A percentile compares a stretch with the other conserved stretches of the same genome.
These are phyloP conservation scores for Citrus trifoliata DNA, from an alignment of 345 rosid genomes.

Conservation along the genomic window DNA sequence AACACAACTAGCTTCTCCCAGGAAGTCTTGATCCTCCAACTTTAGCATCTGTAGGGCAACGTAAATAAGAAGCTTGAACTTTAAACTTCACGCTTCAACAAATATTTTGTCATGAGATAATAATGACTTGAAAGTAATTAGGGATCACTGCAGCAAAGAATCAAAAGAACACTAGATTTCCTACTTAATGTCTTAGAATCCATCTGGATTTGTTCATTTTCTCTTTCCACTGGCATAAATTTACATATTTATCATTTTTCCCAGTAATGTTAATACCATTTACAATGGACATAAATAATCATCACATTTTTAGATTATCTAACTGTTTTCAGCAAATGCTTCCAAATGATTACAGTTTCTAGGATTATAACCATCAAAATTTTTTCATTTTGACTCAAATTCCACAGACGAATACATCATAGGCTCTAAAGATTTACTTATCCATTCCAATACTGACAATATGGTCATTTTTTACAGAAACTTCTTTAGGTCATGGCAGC, in stretches of 20 bases:
- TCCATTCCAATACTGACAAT: neutral
- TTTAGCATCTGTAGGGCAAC: conserved; percentile 43
- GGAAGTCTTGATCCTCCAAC: conserved; percentile 65
- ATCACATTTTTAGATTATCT: neutral
- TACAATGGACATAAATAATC: neutral
- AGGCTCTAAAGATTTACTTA: neutral
- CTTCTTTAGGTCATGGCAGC: neutral
- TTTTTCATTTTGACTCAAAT: neutral
- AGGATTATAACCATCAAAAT: neutral
- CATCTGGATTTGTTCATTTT: neutral
- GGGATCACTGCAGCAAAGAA: neutral
- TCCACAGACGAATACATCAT: neutral
- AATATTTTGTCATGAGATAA: neutral
- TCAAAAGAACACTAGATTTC: neutral
- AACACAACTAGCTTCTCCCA: conserved; percentile 76
- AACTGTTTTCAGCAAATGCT: neutral
- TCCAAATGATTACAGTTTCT: neutral
- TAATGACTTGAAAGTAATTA: neutral
- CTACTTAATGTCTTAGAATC: neutral
- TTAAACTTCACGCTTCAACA: neutral
- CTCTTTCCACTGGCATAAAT: neutral
- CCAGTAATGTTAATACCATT: neutral
- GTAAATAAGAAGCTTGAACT: conserved; percentile 1
- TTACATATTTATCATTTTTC: neutral
- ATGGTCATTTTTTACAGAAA: neutral